These are phyloP conservation scores for Saccharata proteae DNA, from an alignment of 2,329 filamentous ascomycete genomes.

Conservation along the genomic window DNA sequence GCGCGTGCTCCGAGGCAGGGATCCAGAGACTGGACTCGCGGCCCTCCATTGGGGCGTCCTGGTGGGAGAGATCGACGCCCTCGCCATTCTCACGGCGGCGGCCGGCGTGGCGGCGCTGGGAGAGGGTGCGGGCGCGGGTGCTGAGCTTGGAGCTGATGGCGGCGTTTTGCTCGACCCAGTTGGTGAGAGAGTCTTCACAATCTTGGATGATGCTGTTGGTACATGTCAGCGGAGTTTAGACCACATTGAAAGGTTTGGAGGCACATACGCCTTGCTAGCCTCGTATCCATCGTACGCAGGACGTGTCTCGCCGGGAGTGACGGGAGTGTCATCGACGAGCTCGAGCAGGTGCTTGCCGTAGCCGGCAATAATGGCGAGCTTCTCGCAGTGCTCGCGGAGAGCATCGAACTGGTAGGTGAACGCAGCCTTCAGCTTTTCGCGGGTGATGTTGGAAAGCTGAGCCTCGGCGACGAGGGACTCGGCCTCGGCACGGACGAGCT, in stretches of 20 bases:
- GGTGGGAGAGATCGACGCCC: constrained; percentile 68
- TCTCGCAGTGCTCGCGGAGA: constrained; percentile 93
- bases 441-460: constrained; percentile 97
- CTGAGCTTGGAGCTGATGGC: constrained; percentile 80
- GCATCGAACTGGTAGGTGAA: constrained; percentile 98
- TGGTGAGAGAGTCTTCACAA: constrained; percentile 92
- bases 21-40: constrained; percentile 73
- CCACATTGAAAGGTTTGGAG: neutral
- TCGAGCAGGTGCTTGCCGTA: constrained; percentile 98
- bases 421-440: constrained; percentile 97
- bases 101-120: constrained; percentile 61
- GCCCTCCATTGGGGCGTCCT: constrained; percentile 64
- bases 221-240: constrained; percentile 12
- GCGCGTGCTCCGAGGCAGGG: constrained; percentile 55
- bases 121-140: constrained; percentile 74
- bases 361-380: constrained; percentile 93
- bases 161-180: constrained; percentile 89
- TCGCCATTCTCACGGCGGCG: constrained; percentile 54
- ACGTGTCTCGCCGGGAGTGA: constrained; percentile 92
- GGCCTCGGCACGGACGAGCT: constrained; percentile 94
- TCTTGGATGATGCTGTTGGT: constrained; percentile 80
- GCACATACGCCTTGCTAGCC: constrained; percentile 67
- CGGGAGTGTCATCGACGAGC: constrained; percentile 89
- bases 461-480: constrained; percentile 98
- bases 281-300: constrained; percentile 96